phyloP scores from a whole-genome alignment of 2,329 filamentous ascomycete genomes.

The Monosporascus sp. region DNA sequence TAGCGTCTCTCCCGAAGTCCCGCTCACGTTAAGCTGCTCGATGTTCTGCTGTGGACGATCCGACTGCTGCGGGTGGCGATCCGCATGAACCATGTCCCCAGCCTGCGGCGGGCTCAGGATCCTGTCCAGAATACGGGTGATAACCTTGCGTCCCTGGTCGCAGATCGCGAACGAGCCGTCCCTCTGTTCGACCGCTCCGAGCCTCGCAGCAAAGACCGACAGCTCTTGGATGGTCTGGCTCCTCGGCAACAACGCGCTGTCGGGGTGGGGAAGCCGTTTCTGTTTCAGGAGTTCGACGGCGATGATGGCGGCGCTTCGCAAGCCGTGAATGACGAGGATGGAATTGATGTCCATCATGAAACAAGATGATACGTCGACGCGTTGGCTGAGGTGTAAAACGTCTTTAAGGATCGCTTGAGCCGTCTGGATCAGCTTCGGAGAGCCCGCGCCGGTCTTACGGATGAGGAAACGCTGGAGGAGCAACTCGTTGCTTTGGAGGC shows the following conservation, averaged over 20 bases:
- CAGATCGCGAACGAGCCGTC: constrained; percentile 28
- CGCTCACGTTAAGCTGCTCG: constrained; percentile 11
- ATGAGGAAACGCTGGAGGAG: constrained; percentile 29
- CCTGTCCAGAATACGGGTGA: constrained; percentile 30
- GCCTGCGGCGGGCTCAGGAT: constrained; percentile 25
- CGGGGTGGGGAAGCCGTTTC: constrained; percentile 29
- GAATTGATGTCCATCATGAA: constrained; percentile 25
- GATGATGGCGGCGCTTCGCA: constrained; percentile 30
- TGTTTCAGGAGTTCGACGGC: constrained; percentile 31
- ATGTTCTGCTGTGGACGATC: constrained; percentile 8
- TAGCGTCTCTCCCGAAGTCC: constrained; percentile 8
- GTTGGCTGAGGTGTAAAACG: constrained; percentile 25
- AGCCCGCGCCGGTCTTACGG: constrained; percentile 27
- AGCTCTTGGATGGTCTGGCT: constrained; percentile 33
- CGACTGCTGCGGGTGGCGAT: constrained; percentile 4
- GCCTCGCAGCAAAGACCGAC: constrained; percentile 29
- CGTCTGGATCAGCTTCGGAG: constrained; percentile 25
- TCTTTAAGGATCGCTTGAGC: constrained; percentile 27
- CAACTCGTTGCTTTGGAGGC: constrained; percentile 24
- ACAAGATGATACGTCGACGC: constrained; percentile 24
- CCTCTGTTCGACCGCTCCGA: constrained; percentile 25
- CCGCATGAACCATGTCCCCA: constrained; percentile 7
- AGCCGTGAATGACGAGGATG: constrained; percentile 26
- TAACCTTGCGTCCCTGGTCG: constrained; percentile 29
- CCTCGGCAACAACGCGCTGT: constrained; percentile 27